Evolutionary conservation across 2,329 filamentous ascomycete genomes (phyloP), one percentile per base, ranked within the genome.

Genomic region (Penicillium griseofulvum): DNA sequence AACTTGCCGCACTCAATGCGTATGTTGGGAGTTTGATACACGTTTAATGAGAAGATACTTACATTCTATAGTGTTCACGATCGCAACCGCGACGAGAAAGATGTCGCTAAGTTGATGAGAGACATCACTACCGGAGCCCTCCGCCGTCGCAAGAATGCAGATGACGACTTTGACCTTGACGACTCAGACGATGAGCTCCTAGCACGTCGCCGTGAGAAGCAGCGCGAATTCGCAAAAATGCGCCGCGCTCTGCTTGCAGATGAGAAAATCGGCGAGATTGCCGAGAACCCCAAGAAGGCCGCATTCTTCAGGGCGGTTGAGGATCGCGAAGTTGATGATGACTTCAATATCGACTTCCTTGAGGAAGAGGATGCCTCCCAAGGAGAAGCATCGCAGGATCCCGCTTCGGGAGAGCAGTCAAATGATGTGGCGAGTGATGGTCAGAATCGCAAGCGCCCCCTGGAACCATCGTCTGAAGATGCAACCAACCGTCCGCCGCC

Each of bases 221-320:
- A 91, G 49, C 83, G 87, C 37, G 90, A 97, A 68, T 96, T 96
- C 73, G 89, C 89, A 34, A 90, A 90, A 75, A 95, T 96, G 88
- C 88, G 91, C 54, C 91, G 91, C 71, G 89, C 92, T 7, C 81
- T 99, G 9, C 83, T 96, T 44, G 82, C 89, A 24, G 92, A 97
- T 67, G 92, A 96, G 72, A 90, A 91, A 36, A 85, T 99, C 64
- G 90, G 89, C 69, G 92, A 93, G 73, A 90, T 97, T 59, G 91
- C 90, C 33, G 86, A 91, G 69, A 91, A 95, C 65, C 90, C 90
- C 2, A 92, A 93, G 69, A 93, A 91, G 70, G 83, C 88, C 58
- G 94, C 94, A 0, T 99, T 99, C 77, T 81, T 99, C 64, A 87
- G 86, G 61, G 91, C 91, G 7, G 89, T 99, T 49, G 91, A 96